Percentiles rank a stretch among this genome's conserved stretches.
These are phyloP conservation scores for Petunia hybrid DNA, from an alignment of 305 asterid species.

Conservation along the genomic window DNA sequence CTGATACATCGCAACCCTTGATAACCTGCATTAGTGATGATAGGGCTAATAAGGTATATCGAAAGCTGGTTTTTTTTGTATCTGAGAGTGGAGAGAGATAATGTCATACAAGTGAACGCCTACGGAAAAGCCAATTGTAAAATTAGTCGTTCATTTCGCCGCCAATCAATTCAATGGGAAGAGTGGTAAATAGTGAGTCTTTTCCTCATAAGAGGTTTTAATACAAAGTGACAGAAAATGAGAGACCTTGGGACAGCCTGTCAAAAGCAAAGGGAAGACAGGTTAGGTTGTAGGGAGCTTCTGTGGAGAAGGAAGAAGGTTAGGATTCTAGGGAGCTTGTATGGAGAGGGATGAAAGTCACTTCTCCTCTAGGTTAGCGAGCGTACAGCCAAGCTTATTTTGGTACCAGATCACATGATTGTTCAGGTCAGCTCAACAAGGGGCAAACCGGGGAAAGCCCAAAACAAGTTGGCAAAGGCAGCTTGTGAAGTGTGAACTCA, in stretches of 20 bases:
- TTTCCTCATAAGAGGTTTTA: conserved; percentile 13
- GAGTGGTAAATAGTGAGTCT: background rate
- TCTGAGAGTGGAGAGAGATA: too few species aligned
- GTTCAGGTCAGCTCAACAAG: conserved; percentile 17
- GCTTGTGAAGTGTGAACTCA: conserved; percentile 12
- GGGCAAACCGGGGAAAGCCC: background rate
- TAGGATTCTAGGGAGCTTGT: background rate
- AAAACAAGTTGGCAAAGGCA: conserved; percentile 18
- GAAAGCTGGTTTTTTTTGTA: too few species aligned
- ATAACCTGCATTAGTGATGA: too few species aligned
- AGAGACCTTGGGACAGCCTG: background rate
- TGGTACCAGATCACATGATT: background rate
- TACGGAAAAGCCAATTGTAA: background rate
- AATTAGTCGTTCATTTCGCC: background rate
- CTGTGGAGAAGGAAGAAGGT: background rate
- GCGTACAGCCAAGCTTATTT: background rate
- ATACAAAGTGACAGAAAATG: conserved; percentile 1
- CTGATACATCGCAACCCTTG: too few species aligned
- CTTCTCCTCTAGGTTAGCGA: background rate
- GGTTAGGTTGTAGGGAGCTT: background rate
- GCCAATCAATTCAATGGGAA: background rate
- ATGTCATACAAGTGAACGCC: background rate
- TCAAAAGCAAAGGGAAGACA: background rate
- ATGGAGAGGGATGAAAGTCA: background rate
- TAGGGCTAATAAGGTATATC: too few species aligned